Evolutionary conservation across 2,329 filamentous ascomycete genomes (phyloP).

Genomic region (Paecilomyces fulvus): DNA sequence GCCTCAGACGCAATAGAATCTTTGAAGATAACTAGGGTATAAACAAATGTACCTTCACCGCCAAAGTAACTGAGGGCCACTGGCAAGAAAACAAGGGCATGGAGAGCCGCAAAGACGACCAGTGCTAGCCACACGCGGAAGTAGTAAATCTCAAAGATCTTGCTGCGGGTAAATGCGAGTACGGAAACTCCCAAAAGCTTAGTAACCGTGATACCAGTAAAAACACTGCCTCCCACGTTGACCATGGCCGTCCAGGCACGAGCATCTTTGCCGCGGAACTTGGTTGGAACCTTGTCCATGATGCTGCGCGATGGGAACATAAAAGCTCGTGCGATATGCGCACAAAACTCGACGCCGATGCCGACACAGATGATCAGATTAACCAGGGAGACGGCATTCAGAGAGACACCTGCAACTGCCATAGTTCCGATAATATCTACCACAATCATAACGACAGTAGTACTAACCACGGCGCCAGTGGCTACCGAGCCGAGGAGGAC

Average conservation of each 20-base stretch:
- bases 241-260: constrained; percentile 88
- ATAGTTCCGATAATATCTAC: constrained; percentile 92
- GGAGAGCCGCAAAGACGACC: constrained; percentile 77
- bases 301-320: constrained; percentile 81
- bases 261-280: constrained; percentile 73
- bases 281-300: constrained; percentile 69
- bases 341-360: constrained; percentile 95
- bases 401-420: constrained; percentile 76
- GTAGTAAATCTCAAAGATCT: constrained; percentile 99
- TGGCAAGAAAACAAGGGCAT: constrained; percentile 85
- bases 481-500: constrained; percentile 73
- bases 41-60: constrained; percentile 54
- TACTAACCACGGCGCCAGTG: constrained; percentile 73
- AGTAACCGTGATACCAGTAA: constrained; percentile 92
- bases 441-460: constrained; percentile 87
- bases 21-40: neutral
- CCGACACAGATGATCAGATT: constrained; percentile 96
- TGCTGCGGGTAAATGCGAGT: constrained; percentile 86
- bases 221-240: constrained; percentile 89
- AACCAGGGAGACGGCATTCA: constrained; percentile 92
- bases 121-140: constrained; percentile 94
- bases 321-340: constrained; percentile 90
- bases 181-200: constrained; percentile 90
- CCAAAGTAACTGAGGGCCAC: constrained; percentile 80
- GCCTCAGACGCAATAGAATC: neutral